Evolutionary conservation across 2,329 filamentous ascomycete species (phyloP), one percentile per base, ranked within the genome.

Genomic region (Epicoccum sorghinum): DNA sequence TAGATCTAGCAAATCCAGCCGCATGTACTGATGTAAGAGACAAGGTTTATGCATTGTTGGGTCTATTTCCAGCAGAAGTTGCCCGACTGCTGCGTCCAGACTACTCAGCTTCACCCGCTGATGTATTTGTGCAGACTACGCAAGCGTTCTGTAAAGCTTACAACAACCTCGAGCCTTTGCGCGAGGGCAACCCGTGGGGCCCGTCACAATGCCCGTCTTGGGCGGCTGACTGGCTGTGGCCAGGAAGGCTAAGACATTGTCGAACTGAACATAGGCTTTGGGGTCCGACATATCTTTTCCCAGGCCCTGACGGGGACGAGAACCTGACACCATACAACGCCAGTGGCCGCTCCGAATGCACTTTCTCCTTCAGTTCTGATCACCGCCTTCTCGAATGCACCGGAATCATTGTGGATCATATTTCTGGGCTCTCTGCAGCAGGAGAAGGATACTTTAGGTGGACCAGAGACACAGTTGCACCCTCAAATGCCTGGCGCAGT

Each of bases 151-250:
- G 45, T 18, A 1, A 23, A n/a, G 23, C 10, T 2, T 37, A 40
- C 14, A 25, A 29, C 2, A 55, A 50, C 40, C 46, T 55, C 8
- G 52, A 55, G 3, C 45, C 47, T 3, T n/a, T 55, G 12, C 45
- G 46, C 9, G 32, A 55, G 46, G 52, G 23, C 3, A 55, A 55
- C 30, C 52, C 52, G 6, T 55, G 52, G 52, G 52, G 52, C 4
- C 45, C 30, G 18, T 8, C 23, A 4, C 23, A n/a, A 4, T 32
- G 27, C 9, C 52, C 52, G 4, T 50, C 52, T 24, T 55, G 52
- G 52, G 52, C 14, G 3, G 46, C 52, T 7, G 52, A 55, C 35
- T 55, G 52, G 52, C 6, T 13, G 18, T 50, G 46, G 46, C 4
- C 4, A n/a, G 33, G 46, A 5, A 25, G 46, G 6, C 29, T 45